Evolutionary conservation across 441 rosid genomes (phyloP).

Genomic region (Gossypium lobatum): DNA sequence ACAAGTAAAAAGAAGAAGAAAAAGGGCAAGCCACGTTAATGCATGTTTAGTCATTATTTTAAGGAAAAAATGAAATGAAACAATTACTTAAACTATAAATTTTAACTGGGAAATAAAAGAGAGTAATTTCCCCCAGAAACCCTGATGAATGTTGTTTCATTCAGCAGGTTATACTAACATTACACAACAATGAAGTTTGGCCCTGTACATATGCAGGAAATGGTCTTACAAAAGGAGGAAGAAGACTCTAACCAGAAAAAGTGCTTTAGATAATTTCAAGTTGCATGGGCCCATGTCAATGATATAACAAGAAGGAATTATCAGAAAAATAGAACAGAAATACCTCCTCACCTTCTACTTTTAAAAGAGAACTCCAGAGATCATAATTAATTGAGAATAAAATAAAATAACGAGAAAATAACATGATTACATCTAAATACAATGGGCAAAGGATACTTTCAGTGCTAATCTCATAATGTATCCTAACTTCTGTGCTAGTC

Average conservation of each 20-base stretch:
- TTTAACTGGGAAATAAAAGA: conserved; percentile 17
- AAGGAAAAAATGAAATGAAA: conserved; percentile 12
- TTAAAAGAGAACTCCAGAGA: conserved; percentile 28
- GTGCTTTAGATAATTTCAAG: conserved; percentile 20
- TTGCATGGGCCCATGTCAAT: conserved; percentile 15
- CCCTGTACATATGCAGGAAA: conserved; percentile 62
- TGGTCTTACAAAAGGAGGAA: conserved; percentile 33
- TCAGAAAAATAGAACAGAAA: conserved; percentile 29
- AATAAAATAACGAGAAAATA: conserved; percentile 20
- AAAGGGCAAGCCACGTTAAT: conserved; percentile 28
- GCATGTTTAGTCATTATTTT: conserved; percentile 17
- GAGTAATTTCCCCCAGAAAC: conserved; percentile 38
- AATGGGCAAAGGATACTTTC: conserved; percentile 24
- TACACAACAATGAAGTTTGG: conserved; percentile 54
- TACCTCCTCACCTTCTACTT: conserved; percentile 33
- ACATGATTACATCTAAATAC: conserved; percentile 45
- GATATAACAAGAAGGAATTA: conserved; percentile 25
- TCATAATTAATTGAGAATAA: conserved; percentile 22
- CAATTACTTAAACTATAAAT: conserved; percentile 17
- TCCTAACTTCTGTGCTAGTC: conserved; percentile 25
- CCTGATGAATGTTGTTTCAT: conserved; percentile 66
- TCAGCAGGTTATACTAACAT: conserved; percentile 49
- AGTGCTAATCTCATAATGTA: conserved; percentile 32
- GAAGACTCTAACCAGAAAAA: conserved; percentile 17
- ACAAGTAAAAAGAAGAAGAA: conserved; percentile 19